Evolutionary conservation across 1,139 yeast species (phyloP), one percentile per base, ranked within the genome.

Genomic region (Sporopachydermia cereana): DNA sequence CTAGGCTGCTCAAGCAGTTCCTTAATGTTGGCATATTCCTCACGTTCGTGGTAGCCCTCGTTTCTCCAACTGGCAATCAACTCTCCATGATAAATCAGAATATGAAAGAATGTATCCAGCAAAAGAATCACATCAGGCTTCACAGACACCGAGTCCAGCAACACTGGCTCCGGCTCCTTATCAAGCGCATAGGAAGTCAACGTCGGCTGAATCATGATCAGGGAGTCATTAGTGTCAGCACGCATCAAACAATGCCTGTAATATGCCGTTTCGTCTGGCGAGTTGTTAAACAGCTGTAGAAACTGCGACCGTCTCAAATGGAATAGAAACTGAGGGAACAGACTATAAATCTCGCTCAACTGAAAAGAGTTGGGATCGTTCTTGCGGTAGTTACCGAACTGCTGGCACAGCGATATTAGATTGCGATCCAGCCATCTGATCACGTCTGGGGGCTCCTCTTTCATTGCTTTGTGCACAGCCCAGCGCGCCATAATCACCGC

Each of bases 1-100:
- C 78, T 80, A 45, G 93, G 88, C 53, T 77, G 85, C 47, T 80
- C 85, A 57, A 84, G 72, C 61, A 83, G 73, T 48, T 74, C 73
- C 61, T 80, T 81, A 62, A 84, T 82, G 54, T 81, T 81, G 31
- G 64, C 72, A 53, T 71, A 74, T 20, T 71, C 79, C 45, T 69
- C 74, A 53, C 60, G 61, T 45, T 73, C 70, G 49, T 74, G 78
- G 50, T 72, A 74, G 12, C 71, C 70, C 2, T 69, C 70, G 48
- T 72, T 67, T 50, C 77, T 63, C 79, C 79, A 74, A 41, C 67
- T 71, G 0, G 78, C 76, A 18, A 74, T 69, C 43, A 61, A 63
- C 9, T 68, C 63, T 3, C 80, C 80, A 52, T 74, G 78, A 66
- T 72, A 76, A 48, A 76, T 76, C 53, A 76, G 74, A 44, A 77